Base-by-base conservation (phyloP, 2,329 filamentous ascomycete species). In the Ophiocordyceps camponoti-rufipedis region DNA sequence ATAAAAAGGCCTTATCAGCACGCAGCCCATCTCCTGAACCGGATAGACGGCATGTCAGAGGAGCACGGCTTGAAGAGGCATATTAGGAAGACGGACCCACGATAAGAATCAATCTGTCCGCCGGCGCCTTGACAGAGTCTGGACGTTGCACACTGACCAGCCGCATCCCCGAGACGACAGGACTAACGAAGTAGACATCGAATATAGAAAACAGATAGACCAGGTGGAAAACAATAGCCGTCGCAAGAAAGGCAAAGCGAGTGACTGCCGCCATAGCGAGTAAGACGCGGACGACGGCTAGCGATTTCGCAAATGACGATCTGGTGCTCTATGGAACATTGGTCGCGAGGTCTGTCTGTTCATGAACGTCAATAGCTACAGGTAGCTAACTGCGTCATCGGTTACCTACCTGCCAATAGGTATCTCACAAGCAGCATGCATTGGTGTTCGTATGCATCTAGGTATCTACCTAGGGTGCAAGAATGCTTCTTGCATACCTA, bases 171-270 rank as follows among this genome's bases (percentile, higher is more conserved):
- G 82, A 84, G 46, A 96, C 91, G 54, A 98, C 91, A 19, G 91
- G 91, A 60, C 87, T 95, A 58, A 95, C 87, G 59, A 98, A 98
- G 66, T 98, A 96, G 51, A 96, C 91, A 62, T 95, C 88, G 66
- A 98, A 98, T 57, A 96, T 96, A 48, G 87, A 94, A 59, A 82
- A 84, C 47, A 94, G 82, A 62, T 98, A 98, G 52, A 94, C 76
- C 45, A 96, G 62, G 64, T 98, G 93, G 61, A 98, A 98, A 49
- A 89, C 67, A 58, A 95, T 75, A 54, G 91, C 91, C 59, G 94
- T 76, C 59, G 82, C 80, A 62, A 96, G 66, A 61, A 98, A 96
- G 59, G 80, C 81, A 58, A 84, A 75, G 59, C 88, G 85, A 54
- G 66, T 67, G 53, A 71, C 65, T 48, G 66, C 59, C 50, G 71